Evolutionary conservation across 2,329 filamentous ascomycete species (phyloP), one percentile per base, ranked within the genome.

Genomic region (Teratosphaeriaceae sp.): DNA sequence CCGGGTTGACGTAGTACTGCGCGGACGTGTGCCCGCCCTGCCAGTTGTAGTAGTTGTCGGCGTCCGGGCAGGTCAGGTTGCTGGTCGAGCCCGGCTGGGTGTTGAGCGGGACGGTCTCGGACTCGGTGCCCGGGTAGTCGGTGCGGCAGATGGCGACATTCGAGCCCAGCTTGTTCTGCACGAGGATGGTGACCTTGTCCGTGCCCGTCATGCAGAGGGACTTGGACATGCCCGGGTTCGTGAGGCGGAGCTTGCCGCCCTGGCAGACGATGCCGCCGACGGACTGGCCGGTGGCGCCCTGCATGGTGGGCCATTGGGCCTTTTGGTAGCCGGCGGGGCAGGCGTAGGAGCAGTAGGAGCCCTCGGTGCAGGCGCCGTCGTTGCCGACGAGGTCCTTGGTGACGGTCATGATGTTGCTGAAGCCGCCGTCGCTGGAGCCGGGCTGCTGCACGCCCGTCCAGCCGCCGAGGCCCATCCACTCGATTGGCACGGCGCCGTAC

Each of bases 1-100:
- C 75, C 57, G 85, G 85, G 78, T 97, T 97, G 68, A 97, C 78
- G 64, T 98, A 98, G 77, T 95, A 97, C 70, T 97, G 92, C 34
- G 89, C 89, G 37, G 87, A 89, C 40, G 92, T 97, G 39, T 70
- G 57, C 64, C 76, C 76, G 56, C 78, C 78, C 58, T 86, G 55
- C 86, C 87, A 94, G 48, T 73, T 68, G 73, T 88, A 97, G 73
- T 90, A 94, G 39, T 70, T 73, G 38, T 64, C 62, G 47, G 82
- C 79, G 52, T 84, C 69, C 36, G 90, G 85, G 72, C 87, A 90
- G 61, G 85, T 87, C 52, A 98, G 69, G 26, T 73, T 67, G 47
- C 79, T 69, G 20, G 68, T 75, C 38, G 43, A 43, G 46, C 85
- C 85, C 40, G 84, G 68, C 4, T 65, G 52, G 33, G 83, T 74